Percentiles rank a stretch among this genome's conserved stretches.
Conservation (phyloP, 2,329 filamentous ascomycete species). For the Neofusicoccum umdonicola region DNA sequence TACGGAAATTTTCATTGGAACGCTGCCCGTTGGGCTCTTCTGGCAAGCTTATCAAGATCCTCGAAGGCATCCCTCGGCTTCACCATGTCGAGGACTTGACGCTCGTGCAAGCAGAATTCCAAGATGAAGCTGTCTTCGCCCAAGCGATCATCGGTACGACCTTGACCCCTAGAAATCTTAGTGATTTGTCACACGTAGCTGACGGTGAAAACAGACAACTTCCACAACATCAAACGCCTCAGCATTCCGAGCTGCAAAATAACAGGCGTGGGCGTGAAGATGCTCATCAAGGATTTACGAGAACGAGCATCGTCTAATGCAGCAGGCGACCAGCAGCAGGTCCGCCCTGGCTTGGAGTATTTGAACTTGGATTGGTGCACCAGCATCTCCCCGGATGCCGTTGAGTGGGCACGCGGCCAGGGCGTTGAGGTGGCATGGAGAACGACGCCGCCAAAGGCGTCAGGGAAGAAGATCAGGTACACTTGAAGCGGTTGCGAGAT, state of each 20-base stretch:
- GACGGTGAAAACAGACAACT: background rate
- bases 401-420: slow-evolving; percentile 13
- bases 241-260: slow-evolving; percentile 7
- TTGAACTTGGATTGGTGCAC: slow-evolving; percentile 9
- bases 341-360: background rate
- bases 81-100: slow-evolving; percentile 1
- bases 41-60: background rate
- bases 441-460: background rate
- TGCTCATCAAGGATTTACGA: background rate
- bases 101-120: background rate
- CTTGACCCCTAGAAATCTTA: too few relatives aligned
- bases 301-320: background rate
- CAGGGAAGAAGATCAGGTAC: background rate
- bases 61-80: background rate
- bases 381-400: background rate
- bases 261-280: slow-evolving; percentile 10
- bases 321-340: background rate
- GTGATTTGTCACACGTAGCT: background rate
- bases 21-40: background rate
- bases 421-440: slow-evolving; percentile 2
- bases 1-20: background rate
- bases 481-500: background rate
- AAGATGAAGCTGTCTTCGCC: background rate
- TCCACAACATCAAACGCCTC: background rate
- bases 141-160: background rate